Evolutionary conservation across 2,329 filamentous ascomycete genomes (phyloP), one percentile per base, ranked within the genome.

Genomic region (Fusarium metavorans): DNA sequence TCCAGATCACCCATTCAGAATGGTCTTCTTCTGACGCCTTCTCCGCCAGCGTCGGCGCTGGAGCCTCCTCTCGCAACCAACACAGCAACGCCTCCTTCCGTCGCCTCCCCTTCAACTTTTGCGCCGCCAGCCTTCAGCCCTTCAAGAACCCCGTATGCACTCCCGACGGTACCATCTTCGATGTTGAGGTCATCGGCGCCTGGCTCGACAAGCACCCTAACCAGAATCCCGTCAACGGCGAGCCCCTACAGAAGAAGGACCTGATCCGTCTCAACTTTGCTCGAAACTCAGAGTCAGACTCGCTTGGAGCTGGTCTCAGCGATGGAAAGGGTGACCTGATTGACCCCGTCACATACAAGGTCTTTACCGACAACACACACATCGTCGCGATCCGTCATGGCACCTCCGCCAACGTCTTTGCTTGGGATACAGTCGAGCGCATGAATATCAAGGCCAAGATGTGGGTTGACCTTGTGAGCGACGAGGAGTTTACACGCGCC

Each of bases 391-490:
- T 99, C 73, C 89, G 91, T 67, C 91, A 93, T 83, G 91, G 90
- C 64, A 93, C 88, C 65, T 96, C 95, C 67, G 96, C 96, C 59
- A 99, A 99, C 83, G 97, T 98, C 6, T 99, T 98, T 81, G 92
- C 95, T 1, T 98, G 93, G 90, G 97, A 99, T 80, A 99, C 97
- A 2, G 91, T 99, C 41, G 94, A 98, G 84, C 90, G 94, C 78
- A 90, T 99, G 85, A 99, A 99, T 82, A 93, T 99, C 83, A 98
- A 98, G 86, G 89, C 95, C 59, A 98, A 98, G 89, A 93, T 97
- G 86, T 99, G 97, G 97, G 90, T 88, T 75, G 97, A 99, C 83
- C 85, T 99, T 50, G 89, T 98, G 10, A 94, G 93, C 79, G 96
- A 99, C 77, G 89, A 92, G 72, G 93, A 95, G 68, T 99, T 99